Evolutionary conservation across 257 asterid species (phyloP).

Genomic region (Penstemon barbatus): DNA sequence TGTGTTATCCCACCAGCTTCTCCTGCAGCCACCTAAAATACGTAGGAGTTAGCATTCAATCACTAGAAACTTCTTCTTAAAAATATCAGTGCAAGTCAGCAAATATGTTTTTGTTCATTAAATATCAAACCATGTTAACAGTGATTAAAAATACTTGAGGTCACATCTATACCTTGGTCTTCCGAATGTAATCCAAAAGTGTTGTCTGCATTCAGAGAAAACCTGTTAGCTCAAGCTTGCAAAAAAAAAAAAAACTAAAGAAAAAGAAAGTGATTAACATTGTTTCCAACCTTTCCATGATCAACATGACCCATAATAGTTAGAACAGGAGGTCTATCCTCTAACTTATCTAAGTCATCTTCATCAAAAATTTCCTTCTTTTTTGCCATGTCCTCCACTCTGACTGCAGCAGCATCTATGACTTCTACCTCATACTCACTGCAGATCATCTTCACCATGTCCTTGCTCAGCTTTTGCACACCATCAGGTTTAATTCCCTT

Average conservation of each 20-base stretch:
- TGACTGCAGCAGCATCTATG: constrained; percentile 64
- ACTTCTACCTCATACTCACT: constrained; percentile 87
- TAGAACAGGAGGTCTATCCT: constrained; percentile 89
- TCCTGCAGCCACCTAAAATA: constrained; percentile 81
- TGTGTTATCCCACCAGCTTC: constrained; percentile 99
- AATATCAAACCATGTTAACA: constrained; percentile 1
- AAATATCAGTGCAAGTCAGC: constrained; percentile 5
- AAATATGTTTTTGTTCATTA: not conserved
- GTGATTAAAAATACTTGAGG: constrained; percentile 16
- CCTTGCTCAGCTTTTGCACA: constrained; percentile 89
- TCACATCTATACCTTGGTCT: constrained; percentile 65
- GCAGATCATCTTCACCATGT: constrained; percentile 97
- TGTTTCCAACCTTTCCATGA: constrained; percentile 85
- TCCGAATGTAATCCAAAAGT: constrained; percentile 84
- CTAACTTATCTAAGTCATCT: constrained; percentile 81
- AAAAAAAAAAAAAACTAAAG: not conserved
- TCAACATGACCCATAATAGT: constrained; percentile 99
- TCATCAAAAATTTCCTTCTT: constrained; percentile 82
- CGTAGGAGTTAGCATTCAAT: constrained; percentile 32
- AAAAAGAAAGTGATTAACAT: constrained; percentile 5
- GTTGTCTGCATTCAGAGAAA: constrained; percentile 66
- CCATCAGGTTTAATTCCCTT: constrained; percentile 97
- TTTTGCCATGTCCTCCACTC: constrained; percentile 93
- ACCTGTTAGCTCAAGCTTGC: constrained; percentile 31
- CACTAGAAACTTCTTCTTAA: constrained; percentile 8